Evolutionary conservation across 2,329 filamentous ascomycete species (phyloP).

Genomic region (Epichloe gansuensis): DNA sequence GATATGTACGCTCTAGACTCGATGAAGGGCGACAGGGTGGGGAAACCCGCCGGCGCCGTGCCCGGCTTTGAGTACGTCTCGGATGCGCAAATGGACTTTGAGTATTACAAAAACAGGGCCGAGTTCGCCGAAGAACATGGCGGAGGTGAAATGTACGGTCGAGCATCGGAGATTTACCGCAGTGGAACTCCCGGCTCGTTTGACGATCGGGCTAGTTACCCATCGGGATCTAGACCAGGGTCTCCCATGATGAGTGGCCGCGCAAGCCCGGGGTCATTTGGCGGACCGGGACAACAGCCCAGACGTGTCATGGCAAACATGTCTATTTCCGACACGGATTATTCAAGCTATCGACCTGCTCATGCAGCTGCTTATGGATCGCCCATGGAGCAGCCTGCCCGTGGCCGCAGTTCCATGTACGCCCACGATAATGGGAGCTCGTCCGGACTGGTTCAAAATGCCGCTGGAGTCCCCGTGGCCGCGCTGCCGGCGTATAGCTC

Average conservation of each 20-base stretch:
- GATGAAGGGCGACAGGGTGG: conserved; percentile 51
- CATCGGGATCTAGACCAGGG: conserved; percentile 33
- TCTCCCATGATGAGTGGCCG: conserved; percentile 28
- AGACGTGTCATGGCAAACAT: conserved; percentile 11
- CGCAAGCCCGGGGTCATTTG: conserved; percentile 20
- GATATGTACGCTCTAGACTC: conserved; percentile 69
- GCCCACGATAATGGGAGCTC: conserved; percentile 39
- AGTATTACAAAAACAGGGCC: conserved; percentile 79
- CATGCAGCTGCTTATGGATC: conserved; percentile 7
- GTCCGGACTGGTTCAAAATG: conserved; percentile 39
- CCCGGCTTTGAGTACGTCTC: conserved; percentile 84
- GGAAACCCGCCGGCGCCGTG: conserved; percentile 31
- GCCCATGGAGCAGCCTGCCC: conserved; percentile 13
- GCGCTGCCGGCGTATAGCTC: conserved; percentile 15
- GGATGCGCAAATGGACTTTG: conserved; percentile 76
- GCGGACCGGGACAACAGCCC: conserved; percentile 16
- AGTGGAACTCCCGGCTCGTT: conserved; percentile 49
- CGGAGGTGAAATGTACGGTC: conserved; percentile 58
- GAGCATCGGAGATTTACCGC: conserved; percentile 43
- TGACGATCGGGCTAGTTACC: conserved; percentile 28
- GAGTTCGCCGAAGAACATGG: conserved; percentile 83
- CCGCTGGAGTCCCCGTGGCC: conserved; percentile 38
- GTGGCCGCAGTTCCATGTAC: conserved; percentile 37
- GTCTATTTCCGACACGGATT: conserved; percentile 14
- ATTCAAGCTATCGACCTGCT: conserved; percentile 13